phyloP scores from a whole-genome alignment of 345 rosid genomes.

The Eucalyptus viminalis region DNA sequence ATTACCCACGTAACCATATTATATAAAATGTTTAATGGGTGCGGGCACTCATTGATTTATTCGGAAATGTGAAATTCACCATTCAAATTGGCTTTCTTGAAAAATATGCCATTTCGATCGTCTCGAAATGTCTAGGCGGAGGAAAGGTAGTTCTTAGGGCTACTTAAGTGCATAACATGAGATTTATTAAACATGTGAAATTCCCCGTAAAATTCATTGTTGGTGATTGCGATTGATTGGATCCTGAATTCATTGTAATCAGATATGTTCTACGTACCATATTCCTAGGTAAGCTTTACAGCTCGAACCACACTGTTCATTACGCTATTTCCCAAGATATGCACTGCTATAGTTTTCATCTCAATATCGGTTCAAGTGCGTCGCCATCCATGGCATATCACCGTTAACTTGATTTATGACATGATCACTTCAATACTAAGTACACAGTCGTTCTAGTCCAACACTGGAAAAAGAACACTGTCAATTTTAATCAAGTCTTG shows the following conservation, averaged over 20 bases:
- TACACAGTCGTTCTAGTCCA: background rate
- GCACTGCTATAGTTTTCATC: background rate
- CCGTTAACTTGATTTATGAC: background rate
- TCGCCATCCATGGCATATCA: background rate
- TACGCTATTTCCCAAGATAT: background rate
- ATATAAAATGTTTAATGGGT: background rate
- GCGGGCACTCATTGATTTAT: background rate
- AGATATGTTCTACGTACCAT: background rate
- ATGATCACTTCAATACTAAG: background rate
- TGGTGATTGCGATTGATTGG: background rate
- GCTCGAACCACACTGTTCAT: background rate
- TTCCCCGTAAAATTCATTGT: background rate
- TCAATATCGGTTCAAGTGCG: background rate
- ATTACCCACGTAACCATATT: background rate
- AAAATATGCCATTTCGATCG: background rate
- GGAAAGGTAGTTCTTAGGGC: background rate
- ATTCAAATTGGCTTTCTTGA: background rate
- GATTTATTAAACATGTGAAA: background rate
- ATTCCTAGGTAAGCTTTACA: background rate
- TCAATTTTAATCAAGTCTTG: background rate
- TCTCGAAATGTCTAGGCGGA: background rate
- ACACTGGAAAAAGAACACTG: background rate
- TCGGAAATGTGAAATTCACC: background rate
- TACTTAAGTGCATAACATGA: background rate
- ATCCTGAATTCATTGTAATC: background rate